Percentiles rank a stretch among this genome's conserved stretches.
Conservation (phyloP, 352 stramenopile genomes). For the Phytophthora idaei region DNA sequence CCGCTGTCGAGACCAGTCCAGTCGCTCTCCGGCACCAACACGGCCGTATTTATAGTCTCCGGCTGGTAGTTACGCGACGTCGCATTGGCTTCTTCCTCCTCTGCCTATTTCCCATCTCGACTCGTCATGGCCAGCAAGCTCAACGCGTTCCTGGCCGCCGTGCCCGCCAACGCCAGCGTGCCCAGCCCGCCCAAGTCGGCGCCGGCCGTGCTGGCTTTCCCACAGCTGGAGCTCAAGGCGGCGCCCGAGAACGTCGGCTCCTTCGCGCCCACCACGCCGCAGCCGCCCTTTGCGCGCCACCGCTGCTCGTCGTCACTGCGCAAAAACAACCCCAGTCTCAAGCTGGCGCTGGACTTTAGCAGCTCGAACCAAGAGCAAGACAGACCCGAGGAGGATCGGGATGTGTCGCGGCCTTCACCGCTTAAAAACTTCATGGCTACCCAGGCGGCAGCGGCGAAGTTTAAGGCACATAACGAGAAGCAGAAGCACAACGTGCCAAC, state of each 20-base stretch:
- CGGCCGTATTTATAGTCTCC: slow-evolving; percentile 28
- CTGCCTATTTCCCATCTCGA: slow-evolving; percentile 20
- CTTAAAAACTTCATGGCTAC: slow-evolving; percentile 38
- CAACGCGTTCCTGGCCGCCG: slow-evolving; percentile 75
- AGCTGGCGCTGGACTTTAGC: slow-evolving; percentile 30
- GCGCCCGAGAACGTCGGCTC: slow-evolving; percentile 6
- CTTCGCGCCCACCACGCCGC: slow-evolving; percentile 41
- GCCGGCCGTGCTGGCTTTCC: slow-evolving; percentile 28
- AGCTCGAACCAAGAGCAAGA: slow-evolving; percentile 40
- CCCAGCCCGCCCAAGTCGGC: slow-evolving; percentile 42
- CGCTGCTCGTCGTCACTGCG: slow-evolving; percentile 30
- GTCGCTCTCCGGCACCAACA: slow-evolving; percentile 9
- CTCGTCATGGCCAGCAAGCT: slow-evolving; percentile 65
- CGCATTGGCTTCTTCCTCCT: slow-evolving; percentile 7
- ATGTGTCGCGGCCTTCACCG: slow-evolving; percentile 18
- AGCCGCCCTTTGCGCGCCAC: slow-evolving; percentile 43
- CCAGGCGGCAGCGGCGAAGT: slow-evolving; percentile 26
- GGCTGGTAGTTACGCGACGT: slow-evolving; percentile 28
- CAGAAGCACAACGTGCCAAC: slow-evolving; percentile 17
- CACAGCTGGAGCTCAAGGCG: slow-evolving; percentile 36
- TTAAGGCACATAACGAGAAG: slow-evolving; percentile 7
- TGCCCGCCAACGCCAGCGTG: slow-evolving; percentile 62
- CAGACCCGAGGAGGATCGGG: slow-evolving; percentile 16
- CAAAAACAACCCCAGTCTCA: slow-evolving; percentile 31
- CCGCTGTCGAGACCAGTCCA: slow-evolving; percentile 16